Evolutionary conservation across 176 grass and related monocot genomes (phyloP).

Genomic region (Oryza meridionalis): DNA sequence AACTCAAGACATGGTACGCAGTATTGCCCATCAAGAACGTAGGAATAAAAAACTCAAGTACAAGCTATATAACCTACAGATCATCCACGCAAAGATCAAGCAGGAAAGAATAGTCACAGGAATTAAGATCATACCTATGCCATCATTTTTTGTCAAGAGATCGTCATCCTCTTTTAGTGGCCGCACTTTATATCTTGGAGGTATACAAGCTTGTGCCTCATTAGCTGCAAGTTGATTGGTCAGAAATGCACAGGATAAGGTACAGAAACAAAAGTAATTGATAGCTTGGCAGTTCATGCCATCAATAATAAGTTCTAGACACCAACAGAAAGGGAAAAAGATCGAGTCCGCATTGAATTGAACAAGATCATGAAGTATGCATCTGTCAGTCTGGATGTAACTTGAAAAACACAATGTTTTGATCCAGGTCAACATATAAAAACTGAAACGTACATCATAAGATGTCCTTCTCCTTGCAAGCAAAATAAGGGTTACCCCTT

Average conservation of each 20-base stretch:
- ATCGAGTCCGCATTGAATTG: not conserved
- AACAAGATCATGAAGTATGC: not conserved
- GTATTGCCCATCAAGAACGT: not conserved
- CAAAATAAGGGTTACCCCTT: not conserved
- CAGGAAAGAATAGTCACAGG: conserved; percentile 4
- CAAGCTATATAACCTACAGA: not conserved
- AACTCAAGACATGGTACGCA: not conserved
- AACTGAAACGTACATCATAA: not conserved
- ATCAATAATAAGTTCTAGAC: conserved; percentile 4
- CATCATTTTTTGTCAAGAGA: conserved; percentile 62
- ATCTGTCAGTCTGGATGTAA: not conserved
- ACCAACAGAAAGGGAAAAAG: not conserved
- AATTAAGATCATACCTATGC: conserved; percentile 52
- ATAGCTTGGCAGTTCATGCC: not conserved
- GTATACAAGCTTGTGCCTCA: conserved; percentile 59
- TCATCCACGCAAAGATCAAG: not conserved
- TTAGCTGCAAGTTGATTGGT: conserved; percentile 50
- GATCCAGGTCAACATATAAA: not conserved
- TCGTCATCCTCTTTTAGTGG: conserved; percentile 58
- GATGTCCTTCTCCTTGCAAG: not conserved
- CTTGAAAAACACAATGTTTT: not conserved
- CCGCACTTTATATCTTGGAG: conserved; percentile 67
- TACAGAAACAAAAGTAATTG: conserved; percentile 8
- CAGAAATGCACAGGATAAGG: conserved; percentile 21
- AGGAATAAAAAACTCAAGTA: not conserved